These are phyloP conservation scores for Colletotrichum sp. DNA, from an alignment of 2,329 filamentous ascomycete genomes.

Conservation along the genomic window DNA sequence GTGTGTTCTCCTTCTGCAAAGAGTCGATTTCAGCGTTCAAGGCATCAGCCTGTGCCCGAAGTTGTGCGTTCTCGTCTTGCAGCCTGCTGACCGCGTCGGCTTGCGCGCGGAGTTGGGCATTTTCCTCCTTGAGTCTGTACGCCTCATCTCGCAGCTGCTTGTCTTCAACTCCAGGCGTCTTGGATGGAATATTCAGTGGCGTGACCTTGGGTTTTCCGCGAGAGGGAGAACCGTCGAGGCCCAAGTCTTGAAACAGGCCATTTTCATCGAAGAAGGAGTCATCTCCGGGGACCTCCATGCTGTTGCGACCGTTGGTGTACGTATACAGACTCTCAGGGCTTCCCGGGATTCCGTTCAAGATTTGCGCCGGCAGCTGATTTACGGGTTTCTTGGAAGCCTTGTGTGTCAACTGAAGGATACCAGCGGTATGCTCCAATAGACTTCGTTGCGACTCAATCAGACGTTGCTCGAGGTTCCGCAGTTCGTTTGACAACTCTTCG, in stretches of 20 bases:
- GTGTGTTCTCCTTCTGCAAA: constrained; percentile 37
- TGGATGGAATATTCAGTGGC: constrained; percentile 62
- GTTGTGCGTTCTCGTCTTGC: constrained; percentile 32
- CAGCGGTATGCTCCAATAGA: constrained; percentile 88
- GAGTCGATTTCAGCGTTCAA: constrained; percentile 39
- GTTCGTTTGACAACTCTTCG: constrained; percentile 81
- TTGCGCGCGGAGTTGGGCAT: constrained; percentile 39
- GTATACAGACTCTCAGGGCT: constrained; percentile 80
- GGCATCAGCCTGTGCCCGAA: constrained; percentile 37
- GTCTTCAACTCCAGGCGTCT: constrained; percentile 61
- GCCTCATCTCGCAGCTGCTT: constrained; percentile 54
- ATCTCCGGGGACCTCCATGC: constrained; percentile 58
- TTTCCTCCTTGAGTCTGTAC: constrained; percentile 54
- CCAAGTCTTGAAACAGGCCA: constrained; percentile 74
- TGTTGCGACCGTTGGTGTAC: constrained; percentile 66
- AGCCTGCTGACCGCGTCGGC: constrained; percentile 35
- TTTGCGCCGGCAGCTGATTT: constrained; percentile 36
- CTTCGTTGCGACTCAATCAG: constrained; percentile 76
- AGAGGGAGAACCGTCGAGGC: constrained; percentile 38
- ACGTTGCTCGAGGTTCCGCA: constrained; percentile 80
- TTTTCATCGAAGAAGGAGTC: constrained; percentile 77
- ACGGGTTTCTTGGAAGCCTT: constrained; percentile 66
- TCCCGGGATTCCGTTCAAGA: constrained; percentile 67
- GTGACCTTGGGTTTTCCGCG: constrained; percentile 40
- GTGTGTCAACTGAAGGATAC: constrained; percentile 89